phyloP scores from a whole-genome alignment of 1,284 basidiomycete species.

The Leccinum pachyderme region DNA sequence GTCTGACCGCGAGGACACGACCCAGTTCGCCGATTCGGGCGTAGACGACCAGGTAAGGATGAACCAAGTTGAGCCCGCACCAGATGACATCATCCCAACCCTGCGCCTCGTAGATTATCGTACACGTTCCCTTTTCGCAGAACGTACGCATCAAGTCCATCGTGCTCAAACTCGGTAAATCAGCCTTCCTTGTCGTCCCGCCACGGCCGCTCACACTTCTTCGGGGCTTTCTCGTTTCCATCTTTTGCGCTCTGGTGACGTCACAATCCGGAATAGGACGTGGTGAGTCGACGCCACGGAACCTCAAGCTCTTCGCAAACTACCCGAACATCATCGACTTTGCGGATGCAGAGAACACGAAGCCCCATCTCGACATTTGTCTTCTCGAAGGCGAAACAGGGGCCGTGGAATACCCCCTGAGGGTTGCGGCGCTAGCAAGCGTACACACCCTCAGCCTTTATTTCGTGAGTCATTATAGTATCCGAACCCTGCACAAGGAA shows the following conservation, averaged over 20 bases:
- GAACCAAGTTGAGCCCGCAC: slow-evolving; percentile 1
- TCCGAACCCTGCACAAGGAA: background rate
- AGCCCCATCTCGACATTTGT: slow-evolving; percentile 67
- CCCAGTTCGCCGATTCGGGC: slow-evolving; percentile 63
- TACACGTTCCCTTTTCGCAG: slow-evolving; percentile 78
- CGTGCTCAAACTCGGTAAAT: slow-evolving; percentile 67
- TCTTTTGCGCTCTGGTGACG: background rate
- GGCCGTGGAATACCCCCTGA: slow-evolving; percentile 74
- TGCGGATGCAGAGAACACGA: slow-evolving; percentile 60
- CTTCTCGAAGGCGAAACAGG: slow-evolving; percentile 66
- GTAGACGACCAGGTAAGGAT: slow-evolving; percentile 74
- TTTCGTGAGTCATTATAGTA: slow-evolving; percentile 54
- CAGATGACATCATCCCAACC: slow-evolving; percentile 9
- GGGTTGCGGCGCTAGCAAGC: slow-evolving; percentile 71
- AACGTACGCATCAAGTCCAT: slow-evolving; percentile 74
- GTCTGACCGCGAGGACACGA: slow-evolving; percentile 70
- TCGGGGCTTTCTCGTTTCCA: background rate
- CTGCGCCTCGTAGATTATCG: slow-evolving; percentile 53
- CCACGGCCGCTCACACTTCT: slow-evolving; percentile 9
- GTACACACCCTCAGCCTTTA: slow-evolving; percentile 71
- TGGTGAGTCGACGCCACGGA: slow-evolving; percentile 65
- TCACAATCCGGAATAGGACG: slow-evolving; percentile 47
- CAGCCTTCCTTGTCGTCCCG: slow-evolving; percentile 2
- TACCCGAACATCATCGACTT: slow-evolving; percentile 74
- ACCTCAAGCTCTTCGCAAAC: slow-evolving; percentile 69